A percentile compares a stretch with the other conserved stretches of the same genome.
These are phyloP conservation scores for Leucocoprinus birnbaumii DNA, from an alignment of 768 basidiomycete species.

Conservation along the genomic window DNA sequence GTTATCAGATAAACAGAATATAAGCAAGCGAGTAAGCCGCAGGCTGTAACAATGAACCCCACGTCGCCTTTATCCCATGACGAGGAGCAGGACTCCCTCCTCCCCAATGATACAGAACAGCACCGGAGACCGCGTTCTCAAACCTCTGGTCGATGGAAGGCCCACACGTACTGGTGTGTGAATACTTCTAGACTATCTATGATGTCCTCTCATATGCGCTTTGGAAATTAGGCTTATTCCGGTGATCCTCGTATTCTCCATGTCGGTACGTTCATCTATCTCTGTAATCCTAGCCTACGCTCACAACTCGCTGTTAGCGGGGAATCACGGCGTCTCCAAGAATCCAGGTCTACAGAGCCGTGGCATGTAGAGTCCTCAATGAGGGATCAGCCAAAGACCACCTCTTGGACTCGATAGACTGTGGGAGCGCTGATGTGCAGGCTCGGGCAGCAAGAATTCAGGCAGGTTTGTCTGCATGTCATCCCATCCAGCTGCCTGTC, in stretches of 20 bases:
- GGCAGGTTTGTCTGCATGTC: conserved; percentile 37
- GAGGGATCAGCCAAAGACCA: conserved; percentile 20
- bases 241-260: conserved; percentile 59
- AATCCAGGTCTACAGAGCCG: conserved; percentile 76
- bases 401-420: conserved; percentile 20
- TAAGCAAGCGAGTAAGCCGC: neutral
- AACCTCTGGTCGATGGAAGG: conserved; percentile 22
- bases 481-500: neutral
- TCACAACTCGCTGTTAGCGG: conserved; percentile 40
- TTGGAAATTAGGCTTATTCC: conserved; percentile 61
- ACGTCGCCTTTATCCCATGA: neutral
- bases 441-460: conserved; percentile 73
- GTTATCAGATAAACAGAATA: conserved; percentile 11
- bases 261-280: conserved; percentile 48
- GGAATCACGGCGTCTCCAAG: conserved; percentile 79
- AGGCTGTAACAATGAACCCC: neutral
- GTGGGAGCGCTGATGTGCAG: conserved; percentile 52
- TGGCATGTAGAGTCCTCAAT: conserved; percentile 60
- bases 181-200: neutral
- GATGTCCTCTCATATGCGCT: neutral
- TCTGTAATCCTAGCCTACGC: conserved; percentile 2
- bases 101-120: neutral
- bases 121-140: neutral
- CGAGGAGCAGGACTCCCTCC: conserved; percentile 6
- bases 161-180: conserved; percentile 44